Evolutionary conservation across 1,284 basidiomycete genomes (phyloP), one percentile per base, ranked within the genome.

Genomic region (Irpex sp.): DNA sequence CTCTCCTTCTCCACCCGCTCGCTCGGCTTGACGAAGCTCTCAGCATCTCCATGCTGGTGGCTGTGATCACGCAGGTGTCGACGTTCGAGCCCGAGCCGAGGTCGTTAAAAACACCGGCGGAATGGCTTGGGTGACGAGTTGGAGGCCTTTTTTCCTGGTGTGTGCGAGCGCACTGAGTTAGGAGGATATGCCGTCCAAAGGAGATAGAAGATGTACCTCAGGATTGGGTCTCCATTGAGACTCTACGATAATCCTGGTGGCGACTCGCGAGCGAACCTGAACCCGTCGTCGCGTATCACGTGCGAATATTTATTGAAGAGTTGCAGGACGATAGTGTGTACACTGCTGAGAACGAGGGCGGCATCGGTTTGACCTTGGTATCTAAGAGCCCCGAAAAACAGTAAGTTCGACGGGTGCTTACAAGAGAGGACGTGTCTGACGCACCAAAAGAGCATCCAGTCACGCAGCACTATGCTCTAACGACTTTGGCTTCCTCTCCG

Each of bases 281-380:
- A 43, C 98, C 98, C 98, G 99, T 99, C 0, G 98, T 99, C 43
- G 99, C 98, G 99, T n/a, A 96, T 98, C 7, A 98, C 98, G 83
- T 99, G 98, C 1, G 98, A 97, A 73, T 95, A 93, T 74, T 99
- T 94, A 11, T 97, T 99, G 86, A 98, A 99, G 9, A 99, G 92
- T 74, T 99, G 96, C 4, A 27, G 90, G 6, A 98, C 98, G 0
- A 96, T 97, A 4, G 90, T 81, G 82, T 99, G 98, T 38, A 98
- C 96, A 45, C 98, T 98, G 0, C 97, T 98, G n/a, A 99, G 90
- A 10, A 99, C 98, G 59, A 99, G 92, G 15, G 98, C 97, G 0
- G 98, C 98, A 63, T 98, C 97, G 70, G 99, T 87, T 11, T 99
- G 91, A 0, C 98, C 98, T 85, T 96, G 3, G 82, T 99, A 91